Base-by-base conservation (phyloP, 495 filamentous ascomycete genomes). In the Annulohypoxylon moriforme region DNA sequence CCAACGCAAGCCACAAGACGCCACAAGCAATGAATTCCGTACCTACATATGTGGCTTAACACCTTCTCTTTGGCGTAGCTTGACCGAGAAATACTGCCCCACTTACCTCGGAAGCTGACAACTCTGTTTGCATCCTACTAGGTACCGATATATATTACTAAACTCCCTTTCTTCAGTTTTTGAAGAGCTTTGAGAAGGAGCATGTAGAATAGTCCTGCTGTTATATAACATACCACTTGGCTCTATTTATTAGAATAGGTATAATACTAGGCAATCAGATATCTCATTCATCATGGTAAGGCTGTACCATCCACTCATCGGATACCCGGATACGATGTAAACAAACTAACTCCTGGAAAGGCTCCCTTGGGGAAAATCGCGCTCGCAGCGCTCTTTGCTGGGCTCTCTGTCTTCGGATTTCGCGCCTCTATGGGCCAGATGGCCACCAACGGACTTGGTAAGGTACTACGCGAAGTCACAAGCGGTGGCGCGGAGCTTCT, bases 361-460 rank as follows among this genome's bases (percentile, higher is more conserved):
- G 61, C 67, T 3, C 53, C 67, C 68, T 18, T 69, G 16, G 65
- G 65, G 38, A 71, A 64, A 46, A 67, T 66, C 40, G 76, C 74
- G 59, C 62, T 77, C 29, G 56, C 62, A 14, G 70, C 73, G 62
- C 40, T 72, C 16, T 65, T 77, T 18, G 36, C 63, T 46, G 73
- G 68, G 14, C 68, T 75, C 29, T 61, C 73, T 16, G 13, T 68
- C 14, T 72, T 77, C 49, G 76, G 76, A 14, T 58, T 68, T 65
- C 58, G 59, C 14, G 64, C 70, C 60, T 74, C 76, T 29, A 52
- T 74, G 14, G 47, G 33, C 22, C 64, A 63, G 22, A 44, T 72
- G 42, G 18, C 44, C 8, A 38, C n/a, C 24, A 76, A 74, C 29
- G 73, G 73, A 14, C 24, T 77, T 5, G 66, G 73, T 29, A 34